phyloP scores from a whole-genome alignment of 2,329 filamentous ascomycete species.

The Beauveria bassiana region DNA sequence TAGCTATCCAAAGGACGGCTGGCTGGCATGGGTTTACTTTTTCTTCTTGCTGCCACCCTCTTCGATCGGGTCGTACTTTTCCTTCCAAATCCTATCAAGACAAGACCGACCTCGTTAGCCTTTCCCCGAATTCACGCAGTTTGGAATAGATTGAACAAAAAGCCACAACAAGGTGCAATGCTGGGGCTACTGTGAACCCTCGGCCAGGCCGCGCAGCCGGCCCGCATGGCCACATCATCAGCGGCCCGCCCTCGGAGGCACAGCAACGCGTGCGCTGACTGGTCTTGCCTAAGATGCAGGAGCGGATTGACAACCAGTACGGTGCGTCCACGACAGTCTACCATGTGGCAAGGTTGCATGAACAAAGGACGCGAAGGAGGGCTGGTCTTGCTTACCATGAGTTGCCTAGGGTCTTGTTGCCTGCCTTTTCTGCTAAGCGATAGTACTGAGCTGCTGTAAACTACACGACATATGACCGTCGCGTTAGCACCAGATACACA shows the following conservation, averaged over 20 bases:
- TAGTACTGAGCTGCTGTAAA: constrained; percentile 83
- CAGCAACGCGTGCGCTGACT: background rate
- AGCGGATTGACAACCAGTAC: background rate
- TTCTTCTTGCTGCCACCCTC: constrained; percentile 28
- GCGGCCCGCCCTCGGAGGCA: background rate
- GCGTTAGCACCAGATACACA: background rate
- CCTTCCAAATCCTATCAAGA: constrained; percentile 83
- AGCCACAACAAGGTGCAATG: too few relatives aligned
- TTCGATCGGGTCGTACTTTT: constrained; percentile 65
- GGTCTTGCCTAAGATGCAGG: too few relatives aligned
- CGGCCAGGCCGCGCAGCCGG: background rate
- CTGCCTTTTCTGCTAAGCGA: constrained; percentile 79
- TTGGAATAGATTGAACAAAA: background rate
- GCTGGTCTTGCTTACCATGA: constrained; percentile 64
- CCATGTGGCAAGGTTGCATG: background rate
- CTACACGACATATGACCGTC: constrained; percentile 33
- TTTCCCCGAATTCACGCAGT: too few relatives aligned
- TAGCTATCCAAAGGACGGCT: background rate
- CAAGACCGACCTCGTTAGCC: background rate
- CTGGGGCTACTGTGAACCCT: too few relatives aligned
- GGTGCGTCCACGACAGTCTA: background rate
- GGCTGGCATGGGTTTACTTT: constrained; percentile 22
- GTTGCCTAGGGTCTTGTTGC: constrained; percentile 86
- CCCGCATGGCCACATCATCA: constrained; percentile 7
- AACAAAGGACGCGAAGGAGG: background rate